Evolutionary conservation across 169 alveolate genomes (phyloP).

Genomic region (Plasmodium knowlesi): DNA sequence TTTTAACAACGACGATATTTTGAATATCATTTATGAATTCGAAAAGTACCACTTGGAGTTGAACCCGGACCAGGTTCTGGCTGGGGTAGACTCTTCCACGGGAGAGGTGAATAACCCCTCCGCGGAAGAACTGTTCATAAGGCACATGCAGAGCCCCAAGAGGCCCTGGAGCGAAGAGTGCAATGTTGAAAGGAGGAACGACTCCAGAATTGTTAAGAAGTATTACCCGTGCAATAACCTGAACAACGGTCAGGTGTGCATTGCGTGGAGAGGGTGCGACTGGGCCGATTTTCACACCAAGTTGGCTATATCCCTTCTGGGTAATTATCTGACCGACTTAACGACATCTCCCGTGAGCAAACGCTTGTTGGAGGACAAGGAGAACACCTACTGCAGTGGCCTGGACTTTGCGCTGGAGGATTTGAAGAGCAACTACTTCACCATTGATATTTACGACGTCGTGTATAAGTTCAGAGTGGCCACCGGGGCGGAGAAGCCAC

Average conservation of each 20-base stretch:
- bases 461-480: slow-evolving; percentile 38
- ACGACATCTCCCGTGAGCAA: slow-evolving; percentile 82
- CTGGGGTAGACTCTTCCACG: neutral
- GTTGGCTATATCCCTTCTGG: slow-evolving; percentile 78
- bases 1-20: slow-evolving; percentile 47
- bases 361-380: slow-evolving; percentile 76
- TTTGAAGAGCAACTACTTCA: slow-evolving; percentile 68
- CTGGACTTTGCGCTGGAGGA: slow-evolving; percentile 77
- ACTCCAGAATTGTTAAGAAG: slow-evolving; percentile 42
- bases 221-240: slow-evolving; percentile 81
- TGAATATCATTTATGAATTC: slow-evolving; percentile 21
- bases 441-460: slow-evolving; percentile 77
- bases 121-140: neutral
- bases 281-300: slow-evolving; percentile 77
- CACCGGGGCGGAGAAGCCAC: neutral
- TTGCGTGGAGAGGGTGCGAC: slow-evolving; percentile 84
- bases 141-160: slow-evolving; percentile 18
- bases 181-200: slow-evolving; percentile 55
- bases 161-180: slow-evolving; percentile 76
- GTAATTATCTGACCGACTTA: slow-evolving; percentile 78
- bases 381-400: slow-evolving; percentile 80
- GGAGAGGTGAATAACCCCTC: neutral
- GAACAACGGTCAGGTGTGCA: slow-evolving; percentile 77
- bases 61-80: slow-evolving; percentile 14
- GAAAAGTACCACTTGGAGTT: slow-evolving; percentile 36